These are phyloP conservation scores for Blastobotrys serpentis DNA, from an alignment of 1,139 yeast genomes.

Conservation along the genomic window DNA sequence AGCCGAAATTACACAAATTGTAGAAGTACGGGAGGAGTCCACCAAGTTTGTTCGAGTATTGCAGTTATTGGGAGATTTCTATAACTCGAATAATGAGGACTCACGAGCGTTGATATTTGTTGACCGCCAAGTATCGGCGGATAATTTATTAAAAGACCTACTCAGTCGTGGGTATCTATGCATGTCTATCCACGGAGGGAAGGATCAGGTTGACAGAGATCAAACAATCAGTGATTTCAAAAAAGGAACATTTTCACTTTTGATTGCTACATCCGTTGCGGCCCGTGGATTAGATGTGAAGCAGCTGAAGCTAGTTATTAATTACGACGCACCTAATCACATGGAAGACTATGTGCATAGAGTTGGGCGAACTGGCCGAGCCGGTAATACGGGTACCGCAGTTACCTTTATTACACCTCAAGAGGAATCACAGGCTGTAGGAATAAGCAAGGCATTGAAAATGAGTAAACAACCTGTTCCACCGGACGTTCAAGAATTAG, in stretches of 20 bases:
- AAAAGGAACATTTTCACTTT: constrained; percentile 55
- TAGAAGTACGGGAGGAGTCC: constrained; percentile 55
- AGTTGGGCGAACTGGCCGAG: constrained; percentile 96
- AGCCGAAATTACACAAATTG: constrained; percentile 71
- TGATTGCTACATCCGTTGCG: constrained; percentile 90
- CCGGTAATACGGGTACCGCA: constrained; percentile 77
- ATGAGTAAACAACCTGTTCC: constrained; percentile 57
- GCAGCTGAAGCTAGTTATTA: constrained; percentile 72
- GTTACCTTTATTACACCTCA: constrained; percentile 64
- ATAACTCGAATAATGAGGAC: constrained; percentile 33
- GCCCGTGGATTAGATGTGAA: constrained; percentile 95
- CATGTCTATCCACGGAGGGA: constrained; percentile 86
- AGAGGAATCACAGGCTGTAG: constrained; percentile 61
- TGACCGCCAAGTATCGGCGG: constrained; percentile 83
- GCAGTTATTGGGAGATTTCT: constrained; percentile 51
- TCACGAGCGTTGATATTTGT: constrained; percentile 77
- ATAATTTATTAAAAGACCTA: constrained; percentile 59
- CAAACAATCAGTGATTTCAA: constrained; percentile 73
- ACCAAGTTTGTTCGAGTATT: constrained; percentile 57
- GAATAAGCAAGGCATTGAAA: constrained; percentile 67
- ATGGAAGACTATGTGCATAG: constrained; percentile 96
- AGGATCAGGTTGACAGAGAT: constrained; percentile 82
- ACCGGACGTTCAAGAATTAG: constrained; percentile 51
- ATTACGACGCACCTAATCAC: constrained; percentile 87
- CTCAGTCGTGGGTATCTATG: constrained; percentile 57